Conservation (phyloP, 2,329 filamentous ascomycete species). For the Exophiala alcalophila region DNA sequence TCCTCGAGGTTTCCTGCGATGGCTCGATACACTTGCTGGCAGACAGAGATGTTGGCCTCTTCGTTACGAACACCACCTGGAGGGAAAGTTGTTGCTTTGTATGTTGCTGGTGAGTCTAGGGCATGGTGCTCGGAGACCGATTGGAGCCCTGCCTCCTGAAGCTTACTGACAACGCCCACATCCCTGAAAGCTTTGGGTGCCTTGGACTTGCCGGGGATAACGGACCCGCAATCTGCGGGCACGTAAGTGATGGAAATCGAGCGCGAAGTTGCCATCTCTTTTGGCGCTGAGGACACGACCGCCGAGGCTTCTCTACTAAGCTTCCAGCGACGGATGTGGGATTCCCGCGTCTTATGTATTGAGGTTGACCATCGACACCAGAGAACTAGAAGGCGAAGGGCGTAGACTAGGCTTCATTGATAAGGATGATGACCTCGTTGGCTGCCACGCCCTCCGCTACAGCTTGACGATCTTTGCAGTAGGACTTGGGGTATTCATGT, state of each 20-base stretch:
- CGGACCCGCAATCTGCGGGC: constrained; percentile 15
- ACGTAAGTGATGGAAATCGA: constrained; percentile 14
- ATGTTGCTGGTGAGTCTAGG: constrained; percentile 8
- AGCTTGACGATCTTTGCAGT: too few species aligned
- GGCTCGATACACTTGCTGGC: constrained; percentile 2
- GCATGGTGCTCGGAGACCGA: constrained; percentile 8
- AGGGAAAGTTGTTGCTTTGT: background rate
- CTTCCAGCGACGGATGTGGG: too few species aligned
- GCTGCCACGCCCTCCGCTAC: too few species aligned
- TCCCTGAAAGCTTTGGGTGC: constrained; percentile 14
- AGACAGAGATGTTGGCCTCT: constrained; percentile 8
- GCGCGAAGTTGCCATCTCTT: constrained; percentile 1
- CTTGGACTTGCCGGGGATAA: constrained; percentile 17
- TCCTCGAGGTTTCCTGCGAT: constrained; percentile 1
- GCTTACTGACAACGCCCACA: constrained; percentile 9
- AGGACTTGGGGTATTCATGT: too few species aligned
- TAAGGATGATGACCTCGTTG: too few species aligned
- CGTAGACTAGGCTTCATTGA: too few species aligned
- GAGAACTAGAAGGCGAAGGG: too few species aligned
- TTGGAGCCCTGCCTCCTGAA: constrained; percentile 4
- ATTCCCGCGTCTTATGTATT: too few species aligned
- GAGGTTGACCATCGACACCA: too few species aligned
- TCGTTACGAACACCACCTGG: constrained; percentile 16
- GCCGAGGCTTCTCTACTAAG: too few species aligned
- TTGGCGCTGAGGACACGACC: too few species aligned